Evolutionary conservation across 805 yeast genomes (phyloP), one percentile per base, ranked within the genome.

Genomic region (Pichia cephalocereana): DNA sequence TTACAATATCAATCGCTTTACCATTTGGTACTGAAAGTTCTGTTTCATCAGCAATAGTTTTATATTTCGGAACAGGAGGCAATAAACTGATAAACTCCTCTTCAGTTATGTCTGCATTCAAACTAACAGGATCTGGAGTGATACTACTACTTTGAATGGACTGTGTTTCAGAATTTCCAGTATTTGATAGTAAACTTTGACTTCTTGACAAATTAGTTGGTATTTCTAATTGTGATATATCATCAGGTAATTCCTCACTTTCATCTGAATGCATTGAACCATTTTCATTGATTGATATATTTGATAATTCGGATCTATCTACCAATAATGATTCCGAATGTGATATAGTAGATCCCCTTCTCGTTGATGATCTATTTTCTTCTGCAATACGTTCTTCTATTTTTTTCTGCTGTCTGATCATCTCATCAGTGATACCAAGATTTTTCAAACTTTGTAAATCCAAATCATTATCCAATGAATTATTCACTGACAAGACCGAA

Each of bases 51-150:
- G 66, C 59, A 43, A 47, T 26, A 5, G 52, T 53, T 0, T 67
- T 58, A 41, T 64, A 65, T 12, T 47, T 51, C 1, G 69, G 69
- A 2, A 66, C 62, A 5, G 67, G 66, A 4, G 65, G 65, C 11
- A 61, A 43, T 12, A 52, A 49, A 7, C 54, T 54, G 3, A 60
- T 41, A 27, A 55, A 42, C 38, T 57, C 57, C 26, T 53, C 60
- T 41, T 59, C 63, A 4, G 52, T 49, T 19, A 40, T 49, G 49
- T 38, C 49, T 44, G 19, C 45, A 19, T 38, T 28, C 9, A 38
- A 8, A 34, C 40, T 38, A 36, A 34, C 4, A 31, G 37, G 26
- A 8, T 49, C 14, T 46, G 46, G 37, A 43, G 44, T 31, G 38
- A 40, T 38, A 30, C 34, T 41, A 27, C 17, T 38, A 6, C 40